These are phyloP conservation scores for Rugosomyces carneus DNA, from an alignment of 1,284 basidiomycete species.

Conservation along the genomic window DNA sequence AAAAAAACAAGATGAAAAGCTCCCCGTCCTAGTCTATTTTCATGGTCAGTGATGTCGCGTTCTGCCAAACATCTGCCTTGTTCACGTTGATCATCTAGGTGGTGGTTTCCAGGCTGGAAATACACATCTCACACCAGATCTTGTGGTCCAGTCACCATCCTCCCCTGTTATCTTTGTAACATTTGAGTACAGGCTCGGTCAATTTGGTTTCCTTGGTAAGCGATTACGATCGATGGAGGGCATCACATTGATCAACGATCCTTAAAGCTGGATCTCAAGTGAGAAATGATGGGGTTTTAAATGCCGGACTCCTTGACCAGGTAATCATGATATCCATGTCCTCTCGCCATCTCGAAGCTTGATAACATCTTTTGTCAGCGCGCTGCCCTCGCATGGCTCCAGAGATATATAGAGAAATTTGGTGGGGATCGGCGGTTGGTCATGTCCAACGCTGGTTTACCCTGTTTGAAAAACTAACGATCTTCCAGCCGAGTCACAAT, in stretches of 20 bases:
- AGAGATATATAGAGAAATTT: slow-evolving; percentile 28
- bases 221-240: background rate
- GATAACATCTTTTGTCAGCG: slow-evolving; percentile 19
- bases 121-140: slow-evolving; percentile 24
- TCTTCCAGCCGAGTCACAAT: slow-evolving; percentile 28
- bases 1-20: slow-evolving; percentile 15
- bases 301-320: slow-evolving; percentile 34
- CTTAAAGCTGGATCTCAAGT: slow-evolving; percentile 25
- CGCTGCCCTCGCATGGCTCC: slow-evolving; percentile 31
- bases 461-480: background rate
- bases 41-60: slow-evolving; percentile 23
- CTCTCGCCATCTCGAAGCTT: background rate
- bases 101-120: slow-evolving; percentile 33
- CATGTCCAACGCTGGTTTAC: background rate
- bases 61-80: background rate
- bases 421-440: slow-evolving; percentile 28
- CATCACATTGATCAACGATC: background rate
- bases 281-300: slow-evolving; percentile 24
- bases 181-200: slow-evolving; percentile 36
- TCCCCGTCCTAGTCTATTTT: slow-evolving; percentile 33
- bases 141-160: slow-evolving; percentile 23
- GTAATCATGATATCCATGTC: slow-evolving; percentile 13
- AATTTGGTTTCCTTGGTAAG: slow-evolving; percentile 35
- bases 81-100: slow-evolving; percentile 19
- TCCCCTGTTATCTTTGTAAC: slow-evolving; percentile 35